Conservation (phyloP, 2,329 filamentous ascomycete genomes). For the Trichoderma breve region DNA sequence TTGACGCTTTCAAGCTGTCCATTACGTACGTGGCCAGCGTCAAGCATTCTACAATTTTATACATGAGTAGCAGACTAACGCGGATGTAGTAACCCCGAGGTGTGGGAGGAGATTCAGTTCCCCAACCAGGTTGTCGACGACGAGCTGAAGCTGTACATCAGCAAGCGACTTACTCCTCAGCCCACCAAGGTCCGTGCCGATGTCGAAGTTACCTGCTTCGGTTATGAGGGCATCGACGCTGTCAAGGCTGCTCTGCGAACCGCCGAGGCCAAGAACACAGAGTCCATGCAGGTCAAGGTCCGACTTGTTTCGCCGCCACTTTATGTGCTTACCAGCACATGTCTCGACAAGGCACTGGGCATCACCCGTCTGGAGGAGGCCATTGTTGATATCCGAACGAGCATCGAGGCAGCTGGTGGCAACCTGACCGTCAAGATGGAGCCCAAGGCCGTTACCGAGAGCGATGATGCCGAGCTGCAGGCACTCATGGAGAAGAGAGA, state of each 20-base stretch:
- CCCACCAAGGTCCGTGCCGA: constrained; percentile 99
- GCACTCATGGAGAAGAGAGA: constrained; percentile 99
- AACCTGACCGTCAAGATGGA: constrained; percentile 94
- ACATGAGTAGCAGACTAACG: constrained; percentile 22
- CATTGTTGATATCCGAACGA: constrained; percentile 80
- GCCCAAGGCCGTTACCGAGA: constrained; percentile 97
- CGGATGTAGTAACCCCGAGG: constrained; percentile 75
- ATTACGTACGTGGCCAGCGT: constrained; percentile 69
- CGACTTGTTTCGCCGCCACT: constrained; percentile 96
- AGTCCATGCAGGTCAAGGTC: constrained; percentile 94
- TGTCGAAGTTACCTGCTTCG: constrained; percentile 92
- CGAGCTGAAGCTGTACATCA: constrained; percentile 91
- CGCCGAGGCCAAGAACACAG: constrained; percentile 89
- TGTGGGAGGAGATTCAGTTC: constrained; percentile 92
- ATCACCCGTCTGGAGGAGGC: constrained; percentile 84
- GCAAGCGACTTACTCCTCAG: constrained; percentile 94
- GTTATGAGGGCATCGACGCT: constrained; percentile 97
- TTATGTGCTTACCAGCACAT: constrained; percentile 94
- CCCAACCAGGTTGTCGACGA: constrained; percentile 80
- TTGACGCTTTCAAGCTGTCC: constrained; percentile 98
- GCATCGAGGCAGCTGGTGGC: constrained; percentile 75
- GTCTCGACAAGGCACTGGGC: constrained; percentile 85
- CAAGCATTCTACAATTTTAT: background rate
- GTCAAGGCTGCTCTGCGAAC: constrained; percentile 90
- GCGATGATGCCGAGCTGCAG: constrained; percentile 94